These are phyloP conservation scores for Mucor plumbeus DNA, from an alignment of 371 early-diverging fungal genomes.

Conservation along the genomic window DNA sequence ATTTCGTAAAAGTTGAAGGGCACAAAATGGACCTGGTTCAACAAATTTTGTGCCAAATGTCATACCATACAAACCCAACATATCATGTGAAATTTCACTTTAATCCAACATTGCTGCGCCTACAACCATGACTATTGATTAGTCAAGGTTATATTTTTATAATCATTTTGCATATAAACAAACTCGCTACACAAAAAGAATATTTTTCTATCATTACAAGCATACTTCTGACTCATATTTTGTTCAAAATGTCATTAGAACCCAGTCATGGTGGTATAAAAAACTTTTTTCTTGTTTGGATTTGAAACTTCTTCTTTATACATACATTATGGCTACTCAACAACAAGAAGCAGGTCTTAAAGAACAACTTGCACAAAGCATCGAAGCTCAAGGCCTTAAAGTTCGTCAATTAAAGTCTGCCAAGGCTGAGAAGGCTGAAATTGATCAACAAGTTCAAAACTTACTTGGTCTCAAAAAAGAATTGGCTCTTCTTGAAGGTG, in stretches of 20 bases:
- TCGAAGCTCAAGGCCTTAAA: conserved; percentile 65
- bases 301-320: background rate
- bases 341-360: conserved; percentile 26
- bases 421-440: conserved; percentile 60
- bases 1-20: too few relatives aligned
- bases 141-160: background rate
- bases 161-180: background rate
- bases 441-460: conserved; percentile 65
- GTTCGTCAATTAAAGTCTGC: conserved; percentile 67
- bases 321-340: background rate
- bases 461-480: conserved; percentile 67
- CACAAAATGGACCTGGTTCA: too few relatives aligned
- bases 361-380: conserved; percentile 57
- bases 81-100: background rate
- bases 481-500: conserved; percentile 50
- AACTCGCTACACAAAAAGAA: background rate
- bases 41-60: too few relatives aligned
- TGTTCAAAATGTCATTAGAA: background rate
- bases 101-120: background rate
- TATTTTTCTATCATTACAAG: background rate
- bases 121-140: background rate
- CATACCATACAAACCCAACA: too few relatives aligned
- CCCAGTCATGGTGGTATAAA: conserved; percentile 9
- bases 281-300: conserved; percentile 3
- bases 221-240: background rate